Base-by-base conservation (phyloP, 1,284 basidiomycete genomes). In the Ceratobasidium sp. region DNA sequence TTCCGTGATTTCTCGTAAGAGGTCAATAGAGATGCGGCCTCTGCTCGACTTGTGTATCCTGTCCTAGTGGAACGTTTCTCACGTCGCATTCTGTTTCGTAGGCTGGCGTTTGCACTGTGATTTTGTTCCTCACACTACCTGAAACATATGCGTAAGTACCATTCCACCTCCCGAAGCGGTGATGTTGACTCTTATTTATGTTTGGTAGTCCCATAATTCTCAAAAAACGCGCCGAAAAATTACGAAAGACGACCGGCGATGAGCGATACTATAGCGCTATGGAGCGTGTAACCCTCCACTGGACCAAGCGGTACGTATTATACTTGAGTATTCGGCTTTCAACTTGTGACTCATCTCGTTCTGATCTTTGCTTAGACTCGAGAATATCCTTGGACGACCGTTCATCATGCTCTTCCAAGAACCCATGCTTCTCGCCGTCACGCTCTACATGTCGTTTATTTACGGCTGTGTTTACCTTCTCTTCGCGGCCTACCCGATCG, bases 381-480 rank as follows among this genome's bases (percentile, higher is more conserved):
- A 90, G 78, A 79, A 85, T 66, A 86, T 84, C 57, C 80, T 86
- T 62, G 79, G 83, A 78, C 86, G 89, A 80, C 93, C 90, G 0
- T 94, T 90, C 83, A 85, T 87, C 78, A 87, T 93, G 76, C 85
- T 95, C 44, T 85, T 89, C 75, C 83, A 84, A n/a, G 94, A 96
- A 80, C 93, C 93, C 0, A 94, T 95, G 89, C 83, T 96, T 8
- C 82, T 92, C 9, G 87, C 89, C 11, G 83, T 92, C 53, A 94
- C 92, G 0, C 51, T 90, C 8, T 95, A 93, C 82, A 84, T 87
- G 81, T 73, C 77, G 63, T 79, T 79, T 72, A 74, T 79, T 48
- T 79, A 80, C 48, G 79, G 79, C 27, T 78, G 79, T 75, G 76
- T 81, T 17, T 82, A 81, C 76, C 76, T 83, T 1, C 78, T 81